A percentile compares a stretch with the other conserved stretches of the same genome.
Evolutionary conservation across 805 yeast species (phyloP).

Genomic region (Candida lessepsii): DNA sequence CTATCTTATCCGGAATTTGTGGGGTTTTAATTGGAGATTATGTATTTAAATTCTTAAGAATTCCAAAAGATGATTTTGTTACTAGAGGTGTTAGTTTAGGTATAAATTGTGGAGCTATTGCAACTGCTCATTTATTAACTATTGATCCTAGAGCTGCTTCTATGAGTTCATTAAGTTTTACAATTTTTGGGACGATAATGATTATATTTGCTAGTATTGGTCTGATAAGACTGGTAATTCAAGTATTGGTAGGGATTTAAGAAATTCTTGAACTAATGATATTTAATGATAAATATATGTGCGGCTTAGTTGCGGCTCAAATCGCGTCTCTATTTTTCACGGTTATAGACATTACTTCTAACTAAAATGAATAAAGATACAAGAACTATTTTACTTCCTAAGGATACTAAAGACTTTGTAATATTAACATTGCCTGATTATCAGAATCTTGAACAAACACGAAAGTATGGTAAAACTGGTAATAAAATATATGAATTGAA

Average conservation of each 20-base stretch:
- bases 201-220: constrained; percentile 63
- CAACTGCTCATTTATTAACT: constrained; percentile 70
- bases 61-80: constrained; percentile 63
- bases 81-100: constrained; percentile 78
- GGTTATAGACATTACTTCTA: too few species aligned
- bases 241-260: constrained; percentile 11
- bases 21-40: constrained; percentile 68
- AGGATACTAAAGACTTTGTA: constrained; percentile 5
- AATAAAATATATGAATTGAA: constrained; percentile 39
- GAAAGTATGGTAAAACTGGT: constrained; percentile 12
- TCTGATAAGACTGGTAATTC: constrained; percentile 25
- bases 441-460: constrained; percentile 3
- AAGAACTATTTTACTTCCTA: constrained; percentile 15
- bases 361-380: constrained; percentile 9
- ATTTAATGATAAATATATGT: too few species aligned
- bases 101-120: constrained; percentile 77
- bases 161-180: constrained; percentile 68
- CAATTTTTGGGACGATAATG: constrained; percentile 71
- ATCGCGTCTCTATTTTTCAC: background rate
- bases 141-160: constrained; percentile 81
- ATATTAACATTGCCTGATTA: constrained; percentile 13
- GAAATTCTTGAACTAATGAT: too few species aligned
- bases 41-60: constrained; percentile 48
- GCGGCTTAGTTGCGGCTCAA: background rate
- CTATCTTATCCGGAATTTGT: constrained; percentile 71